phyloP scores from a whole-genome alignment of 2,329 filamentous ascomycete species.

The Aphanocladium album region DNA sequence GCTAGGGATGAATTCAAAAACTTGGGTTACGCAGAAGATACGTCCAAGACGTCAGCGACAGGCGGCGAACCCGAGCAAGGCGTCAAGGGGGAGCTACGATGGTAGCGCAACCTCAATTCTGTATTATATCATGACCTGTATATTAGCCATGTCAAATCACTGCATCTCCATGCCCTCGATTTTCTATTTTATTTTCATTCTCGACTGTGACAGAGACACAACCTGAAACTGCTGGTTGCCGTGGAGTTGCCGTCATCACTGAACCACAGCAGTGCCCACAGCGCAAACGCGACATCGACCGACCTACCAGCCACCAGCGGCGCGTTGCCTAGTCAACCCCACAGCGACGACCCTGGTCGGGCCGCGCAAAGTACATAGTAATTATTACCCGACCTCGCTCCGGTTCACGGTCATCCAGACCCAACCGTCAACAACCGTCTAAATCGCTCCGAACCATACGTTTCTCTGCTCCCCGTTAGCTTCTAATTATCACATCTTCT shows the following conservation, averaged over 20 bases:
- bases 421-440: conserved; percentile 11
- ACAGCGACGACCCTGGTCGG: not conserved
- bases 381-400: conserved; percentile 10
- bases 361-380: not conserved
- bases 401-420: not conserved
- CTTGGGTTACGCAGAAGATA: conserved; percentile 61
- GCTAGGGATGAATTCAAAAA: conserved; percentile 93
- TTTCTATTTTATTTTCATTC: not conserved
- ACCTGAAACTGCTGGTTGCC: not conserved
- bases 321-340: conserved; percentile 26
- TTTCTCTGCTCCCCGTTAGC: not conserved
- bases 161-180: not conserved
- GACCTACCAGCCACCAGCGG: not conserved
- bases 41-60: conserved; percentile 17
- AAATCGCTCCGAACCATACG: not conserved
- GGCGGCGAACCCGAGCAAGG: conserved; percentile 27
- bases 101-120: conserved; percentile 21
- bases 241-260: too few relatives aligned
- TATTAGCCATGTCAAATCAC: not conserved
- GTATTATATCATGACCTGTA: not conserved
- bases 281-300: not conserved
- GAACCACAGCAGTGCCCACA: not conserved
- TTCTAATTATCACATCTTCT: conserved; percentile 13
- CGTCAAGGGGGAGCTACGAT: conserved; percentile 33
- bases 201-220: not conserved